phyloP scores from a whole-genome alignment of 2,329 filamentous ascomycete species.

The Penicillium frequentans region DNA sequence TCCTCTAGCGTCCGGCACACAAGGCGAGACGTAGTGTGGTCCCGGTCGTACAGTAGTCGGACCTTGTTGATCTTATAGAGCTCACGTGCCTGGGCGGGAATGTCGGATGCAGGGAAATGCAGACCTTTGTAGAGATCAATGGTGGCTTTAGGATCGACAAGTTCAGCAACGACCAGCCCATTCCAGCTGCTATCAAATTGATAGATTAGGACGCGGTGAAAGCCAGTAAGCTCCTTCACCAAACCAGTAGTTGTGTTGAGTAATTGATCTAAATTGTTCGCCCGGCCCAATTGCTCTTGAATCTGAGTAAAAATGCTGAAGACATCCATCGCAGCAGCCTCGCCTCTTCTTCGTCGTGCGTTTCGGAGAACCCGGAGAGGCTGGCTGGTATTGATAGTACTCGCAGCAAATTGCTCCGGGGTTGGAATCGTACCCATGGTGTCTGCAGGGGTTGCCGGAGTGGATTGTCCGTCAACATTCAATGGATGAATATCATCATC shows the following conservation, averaged over 20 bases:
- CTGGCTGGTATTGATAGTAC: conserved; percentile 72
- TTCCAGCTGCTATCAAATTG: conserved; percentile 84
- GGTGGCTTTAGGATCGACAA: conserved; percentile 77
- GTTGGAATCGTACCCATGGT: conserved; percentile 73
- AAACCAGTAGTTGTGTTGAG: conserved; percentile 81
- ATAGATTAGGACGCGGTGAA: conserved; percentile 91
- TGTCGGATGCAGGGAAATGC: conserved; percentile 81
- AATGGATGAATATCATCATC: conserved; percentile 65
- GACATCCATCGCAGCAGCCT: conserved; percentile 86
- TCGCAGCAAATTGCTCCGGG: conserved; percentile 70
- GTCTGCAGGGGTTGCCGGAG: conserved; percentile 40
- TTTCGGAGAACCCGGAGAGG: conserved; percentile 75
- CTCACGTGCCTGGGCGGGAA: conserved; percentile 86
- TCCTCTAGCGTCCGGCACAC: conserved; percentile 72
- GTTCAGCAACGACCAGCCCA: conserved; percentile 81
- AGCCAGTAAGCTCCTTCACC: conserved; percentile 85
- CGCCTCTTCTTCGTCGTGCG: conserved; percentile 71
- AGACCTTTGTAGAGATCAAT: conserved; percentile 84
- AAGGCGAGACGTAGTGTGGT: conserved; percentile 74
- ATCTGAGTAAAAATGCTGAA: conserved; percentile 93
- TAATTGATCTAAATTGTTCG: conserved; percentile 69
- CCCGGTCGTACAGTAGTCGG: conserved; percentile 80
- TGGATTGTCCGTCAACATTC: conserved; percentile 16
- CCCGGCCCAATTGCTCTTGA: conserved; percentile 71
- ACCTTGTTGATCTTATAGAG: conserved; percentile 90